These are phyloP conservation scores for Pestalotiopsis sp. DNA, from an alignment of 2,329 filamentous ascomycete genomes.

Conservation along the genomic window DNA sequence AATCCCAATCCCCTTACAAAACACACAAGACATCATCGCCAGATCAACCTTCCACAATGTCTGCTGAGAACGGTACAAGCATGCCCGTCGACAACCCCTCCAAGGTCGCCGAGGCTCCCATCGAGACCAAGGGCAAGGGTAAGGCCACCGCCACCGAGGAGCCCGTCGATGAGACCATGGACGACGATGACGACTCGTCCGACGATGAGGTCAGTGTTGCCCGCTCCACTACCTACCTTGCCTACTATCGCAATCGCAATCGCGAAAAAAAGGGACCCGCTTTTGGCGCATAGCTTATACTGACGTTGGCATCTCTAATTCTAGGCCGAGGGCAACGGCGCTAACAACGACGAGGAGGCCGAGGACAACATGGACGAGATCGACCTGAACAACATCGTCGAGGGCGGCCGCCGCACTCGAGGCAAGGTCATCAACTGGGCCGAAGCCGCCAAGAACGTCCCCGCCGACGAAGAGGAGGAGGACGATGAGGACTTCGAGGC, in stretches of 20 bases:
- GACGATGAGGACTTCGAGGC: slow-evolving; percentile 71
- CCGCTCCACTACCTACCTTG: slow-evolving; percentile 9
- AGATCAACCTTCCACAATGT: slow-evolving; percentile 40
- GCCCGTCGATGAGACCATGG: slow-evolving; percentile 67
- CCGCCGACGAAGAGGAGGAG: slow-evolving; percentile 75
- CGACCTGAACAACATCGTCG: slow-evolving; percentile 84
- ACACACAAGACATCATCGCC: slow-evolving; percentile 1
- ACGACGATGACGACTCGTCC: slow-evolving; percentile 66
- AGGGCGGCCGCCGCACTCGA: slow-evolving; percentile 79
- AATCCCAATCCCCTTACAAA: slow-evolving; percentile 12
- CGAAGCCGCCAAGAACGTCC: slow-evolving; percentile 82
- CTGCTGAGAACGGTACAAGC: slow-evolving; percentile 51
- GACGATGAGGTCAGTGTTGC: slow-evolving; percentile 64
- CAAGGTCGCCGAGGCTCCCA: slow-evolving; percentile 43
- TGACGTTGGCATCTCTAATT: neutral
- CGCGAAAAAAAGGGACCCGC: neutral
- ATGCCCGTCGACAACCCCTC: slow-evolving; percentile 47
- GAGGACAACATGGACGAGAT: slow-evolving; percentile 89
- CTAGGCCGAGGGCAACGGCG: slow-evolving; percentile 7
- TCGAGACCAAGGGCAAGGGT: slow-evolving; percentile 82
- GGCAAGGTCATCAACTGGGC: slow-evolving; percentile 92
- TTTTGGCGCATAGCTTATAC: slow-evolving; percentile 8
- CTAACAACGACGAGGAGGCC: slow-evolving; percentile 61
- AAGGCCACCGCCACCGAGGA: slow-evolving; percentile 66
- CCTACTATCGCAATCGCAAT: slow-evolving; percentile 9